A percentile compares a stretch with the other conserved stretches of the same genome.
Evolutionary conservation across 1,139 yeast species (phyloP).

Genomic region (Scheffersomyces segobiensis): DNA sequence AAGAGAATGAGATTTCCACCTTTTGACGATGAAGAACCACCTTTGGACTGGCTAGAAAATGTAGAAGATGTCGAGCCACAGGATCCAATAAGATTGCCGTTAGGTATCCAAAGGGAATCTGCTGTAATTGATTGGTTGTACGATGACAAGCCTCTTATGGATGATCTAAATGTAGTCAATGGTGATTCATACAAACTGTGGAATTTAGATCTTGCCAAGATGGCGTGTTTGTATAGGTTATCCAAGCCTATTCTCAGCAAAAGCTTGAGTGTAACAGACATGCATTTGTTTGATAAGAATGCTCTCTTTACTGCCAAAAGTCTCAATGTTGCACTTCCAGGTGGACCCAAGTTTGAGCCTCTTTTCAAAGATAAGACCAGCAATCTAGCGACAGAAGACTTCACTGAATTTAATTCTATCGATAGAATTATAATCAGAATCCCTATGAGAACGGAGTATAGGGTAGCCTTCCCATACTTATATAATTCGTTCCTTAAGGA

Average conservation of each 20-base stretch:
- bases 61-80: conserved; percentile 71
- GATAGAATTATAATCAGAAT: conserved; percentile 82
- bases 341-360: conserved; percentile 96
- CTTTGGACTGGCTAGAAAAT: conserved; percentile 78
- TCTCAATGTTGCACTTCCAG: conserved; percentile 81
- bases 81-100: conserved; percentile 65
- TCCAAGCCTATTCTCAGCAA: conserved; percentile 71
- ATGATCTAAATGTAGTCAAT: conserved; percentile 53
- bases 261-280: conserved; percentile 47
- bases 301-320: conserved; percentile 91
- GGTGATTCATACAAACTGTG: conserved; percentile 80
- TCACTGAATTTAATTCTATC: conserved; percentile 84
- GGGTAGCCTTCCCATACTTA: conserved; percentile 81
- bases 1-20: conserved; percentile 93
- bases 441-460: conserved; percentile 78
- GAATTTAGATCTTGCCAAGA: conserved; percentile 60
- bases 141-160: conserved; percentile 73
- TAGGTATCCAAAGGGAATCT: conserved; percentile 61
- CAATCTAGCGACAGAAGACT: conserved; percentile 72
- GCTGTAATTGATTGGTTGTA: conserved; percentile 75
- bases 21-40: conserved; percentile 97
- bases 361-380: conserved; percentile 58
- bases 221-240: conserved; percentile 66
- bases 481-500: conserved; percentile 78
- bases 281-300: conserved; percentile 68